phyloP scores from a whole-genome alignment of 2,329 filamentous ascomycete species.

The Epichloe brachyelytri region DNA sequence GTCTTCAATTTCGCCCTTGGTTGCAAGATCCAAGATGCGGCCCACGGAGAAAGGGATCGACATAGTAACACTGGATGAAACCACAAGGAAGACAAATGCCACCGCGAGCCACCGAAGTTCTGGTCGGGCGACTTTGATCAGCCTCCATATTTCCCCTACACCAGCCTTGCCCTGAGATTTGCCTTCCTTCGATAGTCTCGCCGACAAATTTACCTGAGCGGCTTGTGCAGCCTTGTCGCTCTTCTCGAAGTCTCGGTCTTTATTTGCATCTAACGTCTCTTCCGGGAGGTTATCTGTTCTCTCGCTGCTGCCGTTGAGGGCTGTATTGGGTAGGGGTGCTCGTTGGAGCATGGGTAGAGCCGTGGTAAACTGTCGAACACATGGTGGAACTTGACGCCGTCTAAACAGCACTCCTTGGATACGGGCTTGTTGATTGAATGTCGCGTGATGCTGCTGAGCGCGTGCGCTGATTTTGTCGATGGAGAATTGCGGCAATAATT shows the following conservation, averaged over 20 bases:
- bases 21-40: conserved; percentile 85
- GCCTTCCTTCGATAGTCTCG: conserved; percentile 75
- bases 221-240: conserved; percentile 80
- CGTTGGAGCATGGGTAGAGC: conserved; percentile 11
- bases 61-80: conserved; percentile 90
- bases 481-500: background rate
- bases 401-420: background rate
- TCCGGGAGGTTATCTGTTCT: conserved; percentile 15
- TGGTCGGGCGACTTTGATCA: conserved; percentile 80
- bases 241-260: conserved; percentile 39
- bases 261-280: conserved; percentile 16
- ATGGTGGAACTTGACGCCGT: background rate
- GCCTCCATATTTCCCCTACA: conserved; percentile 64
- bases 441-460: background rate
- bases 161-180: conserved; percentile 46
- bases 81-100: conserved; percentile 73
- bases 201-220: conserved; percentile 78
- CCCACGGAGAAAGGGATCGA: conserved; percentile 94
- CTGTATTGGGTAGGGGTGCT: conserved; percentile 15
- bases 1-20: conserved; percentile 54
- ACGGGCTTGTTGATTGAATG: background rate
- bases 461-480: conserved; percentile 1
- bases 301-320: conserved; percentile 26
- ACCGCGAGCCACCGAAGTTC: conserved; percentile 65
- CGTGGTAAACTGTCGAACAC: conserved; percentile 19